These are phyloP conservation scores for Xylariaceae sp. DNA, from an alignment of 2,329 filamentous ascomycete genomes.

Conservation along the genomic window DNA sequence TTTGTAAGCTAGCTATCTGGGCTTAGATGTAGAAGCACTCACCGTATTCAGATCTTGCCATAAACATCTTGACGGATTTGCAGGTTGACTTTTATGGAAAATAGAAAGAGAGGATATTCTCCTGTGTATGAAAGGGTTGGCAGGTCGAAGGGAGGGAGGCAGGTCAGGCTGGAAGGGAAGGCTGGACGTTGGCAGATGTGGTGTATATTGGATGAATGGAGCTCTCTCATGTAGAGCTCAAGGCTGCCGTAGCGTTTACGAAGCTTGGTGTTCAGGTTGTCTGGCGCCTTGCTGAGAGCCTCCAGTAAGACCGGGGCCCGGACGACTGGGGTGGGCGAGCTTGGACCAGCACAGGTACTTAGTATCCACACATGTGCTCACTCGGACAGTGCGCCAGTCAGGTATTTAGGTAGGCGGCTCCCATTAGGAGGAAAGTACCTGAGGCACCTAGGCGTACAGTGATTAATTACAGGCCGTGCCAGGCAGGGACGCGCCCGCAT, in stretches of 20 bases:
- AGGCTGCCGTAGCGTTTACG: constrained; percentile 32
- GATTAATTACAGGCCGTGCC: too few species aligned
- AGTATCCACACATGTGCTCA: too few species aligned
- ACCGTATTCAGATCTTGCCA: constrained; percentile 99
- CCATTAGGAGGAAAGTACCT: too few species aligned
- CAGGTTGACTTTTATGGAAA: too few species aligned
- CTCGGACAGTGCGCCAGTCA: too few species aligned
- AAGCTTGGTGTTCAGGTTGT: constrained; percentile 16
- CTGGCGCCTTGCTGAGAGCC: too few species aligned
- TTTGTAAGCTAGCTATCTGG: constrained; percentile 17
- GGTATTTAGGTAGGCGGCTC: too few species aligned
- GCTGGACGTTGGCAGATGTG: constrained; percentile 5
- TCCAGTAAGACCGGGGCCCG: too few species aligned
- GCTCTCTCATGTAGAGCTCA: constrained; percentile 27
- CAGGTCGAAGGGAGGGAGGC: constrained; percentile 3
- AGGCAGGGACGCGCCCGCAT: not conserved
- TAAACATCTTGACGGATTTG: constrained; percentile 79
- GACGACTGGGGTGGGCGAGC: too few species aligned
- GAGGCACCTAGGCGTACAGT: too few species aligned
- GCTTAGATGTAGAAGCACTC: constrained; percentile 38
- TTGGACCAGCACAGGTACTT: too few species aligned
- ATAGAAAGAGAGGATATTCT: too few species aligned
- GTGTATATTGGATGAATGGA: constrained; percentile 10
- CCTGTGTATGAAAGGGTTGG: constrained; percentile 3
- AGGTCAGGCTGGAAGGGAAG: constrained; percentile 7